Evolutionary conservation across 2,329 filamentous ascomycete genomes (phyloP), one percentile per base, ranked within the genome.

Genomic region (Fusarium nodosum): DNA sequence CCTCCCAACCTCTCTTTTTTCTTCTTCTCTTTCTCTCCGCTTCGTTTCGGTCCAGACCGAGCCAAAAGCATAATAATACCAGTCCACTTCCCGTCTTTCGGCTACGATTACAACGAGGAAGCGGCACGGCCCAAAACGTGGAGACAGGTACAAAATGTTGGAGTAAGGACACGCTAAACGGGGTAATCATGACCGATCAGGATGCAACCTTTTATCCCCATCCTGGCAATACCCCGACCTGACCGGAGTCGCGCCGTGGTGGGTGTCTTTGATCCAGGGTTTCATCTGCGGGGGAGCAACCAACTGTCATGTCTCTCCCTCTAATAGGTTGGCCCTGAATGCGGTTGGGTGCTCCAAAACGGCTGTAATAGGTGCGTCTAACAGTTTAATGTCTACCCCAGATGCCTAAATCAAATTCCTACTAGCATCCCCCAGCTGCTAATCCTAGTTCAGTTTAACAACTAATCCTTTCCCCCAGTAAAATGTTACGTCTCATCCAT

Each of bases 231-330:
- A 64, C 64, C 60, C 66, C 54, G 58, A 68, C 60, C 66, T 45
- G 58, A 68, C 68, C 68, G 68, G 60, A 71, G 64, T 71, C 56
- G 69, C 68, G 68, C 68, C 60, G 68, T 66, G 56, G 60, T 66
- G 54, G 61, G 61, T 69, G 65, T 69, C 57, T 69, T 54, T 59
- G 42, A 54, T 65, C 62, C 62, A 61, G 62, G 62, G 62, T 36
- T 52, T 36, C 45, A 30, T 38, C 60, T 65, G 62, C 53, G 62
- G 61, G 61, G 61, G 48, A 52, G 10, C 34, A 41, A 52, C 48
- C 44, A 46, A 46, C 44, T 46, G 28, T 12, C n/a, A 10, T 5
- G 11, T 30, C 22, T 18, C 20, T 47, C 34, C 36, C 26, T 34
- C 16, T 50, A 10, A 18, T 11, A 53, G 15, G 28, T 22, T 30